Evolutionary conservation across 2,329 filamentous ascomycete genomes (phyloP).

Genomic region (Fusarium sp.): DNA sequence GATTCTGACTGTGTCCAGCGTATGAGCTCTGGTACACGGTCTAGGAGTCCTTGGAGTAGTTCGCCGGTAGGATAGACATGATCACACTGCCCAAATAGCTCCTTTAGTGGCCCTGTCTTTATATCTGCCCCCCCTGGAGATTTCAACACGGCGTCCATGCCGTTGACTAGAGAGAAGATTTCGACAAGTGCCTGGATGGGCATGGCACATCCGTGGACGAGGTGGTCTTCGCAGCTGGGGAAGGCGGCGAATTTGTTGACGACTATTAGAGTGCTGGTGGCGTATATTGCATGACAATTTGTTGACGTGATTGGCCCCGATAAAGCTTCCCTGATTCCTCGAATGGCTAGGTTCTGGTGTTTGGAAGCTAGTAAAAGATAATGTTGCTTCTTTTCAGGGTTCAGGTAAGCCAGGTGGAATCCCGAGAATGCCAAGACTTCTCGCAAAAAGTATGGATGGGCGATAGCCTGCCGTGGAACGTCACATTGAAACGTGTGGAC

Average conservation of each 20-base stretch:
- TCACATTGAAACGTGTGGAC: constrained; percentile 24
- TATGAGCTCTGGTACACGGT: constrained; percentile 18
- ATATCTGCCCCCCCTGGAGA: constrained; percentile 24
- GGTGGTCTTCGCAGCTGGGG: constrained; percentile 31
- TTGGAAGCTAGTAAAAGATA: constrained; percentile 35
- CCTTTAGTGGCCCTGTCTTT: background rate
- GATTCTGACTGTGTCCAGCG: constrained; percentile 15
- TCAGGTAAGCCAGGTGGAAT: constrained; percentile 35
- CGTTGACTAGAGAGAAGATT: constrained; percentile 35
- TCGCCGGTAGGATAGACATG: background rate
- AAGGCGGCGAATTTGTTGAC: constrained; percentile 40
- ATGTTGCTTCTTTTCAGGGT: constrained; percentile 11
- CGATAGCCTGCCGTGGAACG: constrained; percentile 31
- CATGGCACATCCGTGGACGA: constrained; percentile 2
- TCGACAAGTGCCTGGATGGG: constrained; percentile 29
- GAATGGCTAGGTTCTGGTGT: constrained; percentile 33
- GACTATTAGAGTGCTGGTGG: constrained; percentile 21
- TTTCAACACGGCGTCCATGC: constrained; percentile 23
- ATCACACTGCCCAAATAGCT: background rate
- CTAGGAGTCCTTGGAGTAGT: background rate
- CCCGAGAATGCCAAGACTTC: constrained; percentile 37
- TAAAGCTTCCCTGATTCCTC: constrained; percentile 28
- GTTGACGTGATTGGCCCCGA: constrained; percentile 1
- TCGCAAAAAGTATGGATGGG: constrained; percentile 35
- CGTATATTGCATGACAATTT: constrained; percentile 37